Evolutionary conservation across 1,284 basidiomycete species (phyloP).

Genomic region (Lentinula novae-zelandiae): DNA sequence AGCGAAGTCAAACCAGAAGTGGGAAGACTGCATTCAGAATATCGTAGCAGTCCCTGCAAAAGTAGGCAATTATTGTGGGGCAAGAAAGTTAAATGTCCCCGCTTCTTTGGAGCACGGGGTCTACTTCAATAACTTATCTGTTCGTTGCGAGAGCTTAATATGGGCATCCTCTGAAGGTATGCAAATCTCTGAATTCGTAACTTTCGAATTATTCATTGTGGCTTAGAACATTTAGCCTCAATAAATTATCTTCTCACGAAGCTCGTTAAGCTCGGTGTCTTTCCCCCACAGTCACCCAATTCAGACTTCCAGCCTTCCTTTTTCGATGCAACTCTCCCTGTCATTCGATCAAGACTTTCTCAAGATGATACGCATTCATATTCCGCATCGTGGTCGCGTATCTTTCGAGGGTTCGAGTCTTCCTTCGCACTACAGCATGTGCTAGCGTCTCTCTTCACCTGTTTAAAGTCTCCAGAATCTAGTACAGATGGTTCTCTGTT

Average conservation of each 20-base stretch:
- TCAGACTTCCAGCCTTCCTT: constrained; percentile 62
- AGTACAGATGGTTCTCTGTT: constrained; percentile 27
- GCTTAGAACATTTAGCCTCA: constrained; percentile 30
- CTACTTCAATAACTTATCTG: constrained; percentile 51
- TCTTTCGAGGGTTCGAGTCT: constrained; percentile 49
- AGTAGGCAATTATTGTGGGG: constrained; percentile 59
- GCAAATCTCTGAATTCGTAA: constrained; percentile 15
- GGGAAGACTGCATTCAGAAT: constrained; percentile 70
- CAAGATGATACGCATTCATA: constrained; percentile 31
- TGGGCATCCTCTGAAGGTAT: constrained; percentile 6
- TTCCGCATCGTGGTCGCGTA: constrained; percentile 44
- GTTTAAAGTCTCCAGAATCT: constrained; percentile 31
- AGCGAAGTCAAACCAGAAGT: constrained; percentile 36
- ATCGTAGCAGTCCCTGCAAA: constrained; percentile 58
- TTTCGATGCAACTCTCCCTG: constrained; percentile 46
- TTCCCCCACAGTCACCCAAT: constrained; percentile 45
- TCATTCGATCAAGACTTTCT: constrained; percentile 41
- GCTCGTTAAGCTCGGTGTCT: constrained; percentile 60
- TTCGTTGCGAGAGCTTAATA: constrained; percentile 52
- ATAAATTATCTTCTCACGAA: constrained; percentile 60
- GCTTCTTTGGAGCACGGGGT: constrained; percentile 43
- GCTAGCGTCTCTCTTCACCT: constrained; percentile 53
- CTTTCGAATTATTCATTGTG: not conserved
- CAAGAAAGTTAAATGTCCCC: constrained; percentile 33
- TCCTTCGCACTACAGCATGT: constrained; percentile 51